Conservation (phyloP, 2,329 filamentous ascomycete genomes). For the Trichoderma citrinoviride region DNA sequence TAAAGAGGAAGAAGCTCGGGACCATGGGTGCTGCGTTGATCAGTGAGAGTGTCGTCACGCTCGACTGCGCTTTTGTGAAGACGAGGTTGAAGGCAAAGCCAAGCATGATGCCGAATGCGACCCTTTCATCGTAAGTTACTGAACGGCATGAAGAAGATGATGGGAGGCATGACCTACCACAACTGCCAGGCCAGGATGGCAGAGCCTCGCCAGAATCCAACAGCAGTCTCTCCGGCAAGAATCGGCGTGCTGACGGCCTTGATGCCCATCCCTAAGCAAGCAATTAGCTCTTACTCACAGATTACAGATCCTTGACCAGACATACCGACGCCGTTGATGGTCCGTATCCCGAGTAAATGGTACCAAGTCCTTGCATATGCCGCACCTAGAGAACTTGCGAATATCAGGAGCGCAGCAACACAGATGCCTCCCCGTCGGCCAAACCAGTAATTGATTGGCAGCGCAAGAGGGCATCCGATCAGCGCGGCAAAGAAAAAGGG, state of each 20-base stretch:
- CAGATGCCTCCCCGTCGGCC: conserved; percentile 42
- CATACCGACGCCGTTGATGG: conserved; percentile 41
- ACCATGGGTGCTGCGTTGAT: conserved; percentile 42
- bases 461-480: conserved; percentile 40
- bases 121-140: conserved; percentile 27
- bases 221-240: conserved; percentile 46
- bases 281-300: conserved; percentile 21
- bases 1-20: conserved; percentile 36
- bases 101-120: conserved; percentile 39
- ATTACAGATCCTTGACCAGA: not conserved
- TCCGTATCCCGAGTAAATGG: conserved; percentile 36
- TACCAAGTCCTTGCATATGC: conserved; percentile 37
- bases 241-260: conserved; percentile 50
- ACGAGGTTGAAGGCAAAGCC: conserved; percentile 39
- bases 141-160: not conserved
- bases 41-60: conserved; percentile 28
- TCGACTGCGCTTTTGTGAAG: conserved; percentile 30
- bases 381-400: conserved; percentile 40
- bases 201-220: conserved; percentile 48
- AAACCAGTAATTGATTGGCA: conserved; percentile 42
- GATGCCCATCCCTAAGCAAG: conserved; percentile 44
- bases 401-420: conserved; percentile 39
- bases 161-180: conserved; percentile 30
- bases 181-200: conserved; percentile 49
- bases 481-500: conserved; percentile 42